Base-by-base conservation (phyloP, 176 grass and related monocot genomes). In the Musa itinerans region DNA sequence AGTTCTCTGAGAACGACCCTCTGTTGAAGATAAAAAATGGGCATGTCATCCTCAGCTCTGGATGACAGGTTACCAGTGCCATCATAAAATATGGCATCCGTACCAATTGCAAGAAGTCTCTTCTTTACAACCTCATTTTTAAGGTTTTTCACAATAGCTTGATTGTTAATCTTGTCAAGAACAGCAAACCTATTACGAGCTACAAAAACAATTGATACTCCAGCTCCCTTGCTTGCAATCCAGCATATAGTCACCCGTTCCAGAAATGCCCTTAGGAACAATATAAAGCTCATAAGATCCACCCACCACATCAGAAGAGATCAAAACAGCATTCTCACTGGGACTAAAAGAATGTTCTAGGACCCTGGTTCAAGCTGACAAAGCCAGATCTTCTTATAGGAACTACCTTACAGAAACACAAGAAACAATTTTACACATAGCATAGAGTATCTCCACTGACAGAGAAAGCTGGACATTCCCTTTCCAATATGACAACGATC, bases 71-170 rank as follows among this genome's bases (percentile, higher is more conserved):
- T 93, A 2, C 90, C 93, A 13, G 93, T 97, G 53, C 93, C 93
- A 79, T 90, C 86, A 83, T 97, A 97, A 79, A 87, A 93, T 64
- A 97, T 91, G 50, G 83, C 83, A 85, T 97, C 90, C 11, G 88
- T 85, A 34, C 83, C 83, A 85, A 97, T 82, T 27, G 94, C 86
- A 77, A 97, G 90, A 65, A 76, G 66, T 17, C 66, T 87, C 79
- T 97, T 97, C 86, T 97, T 97, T 68, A 97, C 78, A 73, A 87
- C 89, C 15, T 93, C 94, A 63, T 97, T 93, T 69, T 91, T 93
- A 65, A 97, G 88, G 48, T 88, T 97, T 80, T 87, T 97, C n/a
- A 93, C 85, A n/a, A 97, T 56, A 68, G 87, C 90, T 16, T 91
- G 80, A 69, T 97, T 97, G 77, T 71, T 93, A 25, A 83, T 88